Base-by-base conservation (phyloP, 495 filamentous ascomycete species). In the Aspergillus homomorphus region DNA sequence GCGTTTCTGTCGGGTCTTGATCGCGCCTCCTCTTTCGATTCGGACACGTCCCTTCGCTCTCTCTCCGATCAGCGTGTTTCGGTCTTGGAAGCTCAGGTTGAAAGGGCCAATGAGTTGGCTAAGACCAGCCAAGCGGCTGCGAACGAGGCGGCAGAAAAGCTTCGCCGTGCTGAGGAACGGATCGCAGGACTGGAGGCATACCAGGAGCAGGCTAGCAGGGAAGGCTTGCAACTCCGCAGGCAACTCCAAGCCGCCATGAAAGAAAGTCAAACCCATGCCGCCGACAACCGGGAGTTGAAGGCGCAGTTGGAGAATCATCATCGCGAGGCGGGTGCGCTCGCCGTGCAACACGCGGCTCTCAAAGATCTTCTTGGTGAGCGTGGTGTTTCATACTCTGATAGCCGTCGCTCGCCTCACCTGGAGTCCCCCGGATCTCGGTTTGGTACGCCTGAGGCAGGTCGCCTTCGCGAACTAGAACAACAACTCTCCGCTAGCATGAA, bases 131-230 rank as follows among this genome's bases (percentile, higher is more conserved):
- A 96, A 70, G 79, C 85, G 42, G 92, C 94, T 52, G 94, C 93
- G n/a, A 91, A 99, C 69, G 73, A 80, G 19, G 91, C 92, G 1
- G 85, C 89, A 2, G 91, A 96, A 62, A 96, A 90, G 69, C 81
- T 99, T 33, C 87, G 92, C 10, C 85, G 89, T 51, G 94, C 94
- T 8, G 96, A 98, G 72, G 95, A 96, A 70, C 84, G 95, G 7
- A 97, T 99, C 67, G 95, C 94, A 16, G 92, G 93, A 3, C 80
- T 99, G 5, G 94, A 99, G 73, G 90, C 90, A 2, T 96, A 96
- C 69, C 94, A 99, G 74, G 93, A 97, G 66, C 94, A 99, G 75
- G 86, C 92, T 5, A 97, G 92, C 69, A 81, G 94, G 33, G 94
- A 99, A 71, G 89, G 90, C 33, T 82, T 99, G 55, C 84, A 87